Evolutionary conservation across 2,329 filamentous ascomycete genomes (phyloP).

Genomic region (Epichloe scottii): DNA sequence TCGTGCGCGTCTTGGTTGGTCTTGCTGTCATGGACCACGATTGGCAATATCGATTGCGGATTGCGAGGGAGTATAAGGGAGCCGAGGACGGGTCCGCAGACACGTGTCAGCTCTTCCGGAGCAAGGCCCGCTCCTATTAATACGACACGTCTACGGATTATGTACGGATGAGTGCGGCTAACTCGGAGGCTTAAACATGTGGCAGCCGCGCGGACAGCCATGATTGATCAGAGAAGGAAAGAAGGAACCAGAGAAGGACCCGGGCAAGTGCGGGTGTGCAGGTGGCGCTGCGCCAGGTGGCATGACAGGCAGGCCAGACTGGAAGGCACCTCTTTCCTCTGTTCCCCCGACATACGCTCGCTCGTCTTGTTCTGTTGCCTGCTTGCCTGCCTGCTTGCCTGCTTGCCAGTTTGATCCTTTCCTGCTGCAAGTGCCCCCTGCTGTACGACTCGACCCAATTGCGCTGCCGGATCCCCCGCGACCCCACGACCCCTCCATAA

Average conservation of each 20-base stretch:
- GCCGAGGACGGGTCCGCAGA: too few species aligned
- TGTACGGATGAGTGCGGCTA: too few species aligned
- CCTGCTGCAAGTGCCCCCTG: not conserved
- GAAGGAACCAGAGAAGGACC: too few species aligned
- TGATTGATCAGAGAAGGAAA: too few species aligned
- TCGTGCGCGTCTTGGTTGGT: constrained; percentile 1
- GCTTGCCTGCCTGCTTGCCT: not conserved
- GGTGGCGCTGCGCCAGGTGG: not conserved
- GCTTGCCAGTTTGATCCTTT: not conserved
- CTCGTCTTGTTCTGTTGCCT: not conserved
- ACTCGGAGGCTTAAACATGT: not conserved
- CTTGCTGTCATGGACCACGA: not conserved
- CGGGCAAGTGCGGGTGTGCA: too few species aligned
- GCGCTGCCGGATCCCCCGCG: too few species aligned
- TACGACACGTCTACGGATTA: too few species aligned
- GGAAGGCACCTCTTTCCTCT: not conserved
- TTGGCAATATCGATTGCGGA: not conserved
- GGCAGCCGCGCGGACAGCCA: not conserved
- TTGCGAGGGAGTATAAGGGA: not conserved
- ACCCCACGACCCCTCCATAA: too few species aligned
- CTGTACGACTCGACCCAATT: too few species aligned
- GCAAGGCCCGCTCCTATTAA: too few species aligned
- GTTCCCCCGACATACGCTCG: not conserved
- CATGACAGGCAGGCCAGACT: not conserved
- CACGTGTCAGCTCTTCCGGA: too few species aligned